Conservation (phyloP, 1,284 basidiomycete species). For the Ganoderma multipileum region DNA sequence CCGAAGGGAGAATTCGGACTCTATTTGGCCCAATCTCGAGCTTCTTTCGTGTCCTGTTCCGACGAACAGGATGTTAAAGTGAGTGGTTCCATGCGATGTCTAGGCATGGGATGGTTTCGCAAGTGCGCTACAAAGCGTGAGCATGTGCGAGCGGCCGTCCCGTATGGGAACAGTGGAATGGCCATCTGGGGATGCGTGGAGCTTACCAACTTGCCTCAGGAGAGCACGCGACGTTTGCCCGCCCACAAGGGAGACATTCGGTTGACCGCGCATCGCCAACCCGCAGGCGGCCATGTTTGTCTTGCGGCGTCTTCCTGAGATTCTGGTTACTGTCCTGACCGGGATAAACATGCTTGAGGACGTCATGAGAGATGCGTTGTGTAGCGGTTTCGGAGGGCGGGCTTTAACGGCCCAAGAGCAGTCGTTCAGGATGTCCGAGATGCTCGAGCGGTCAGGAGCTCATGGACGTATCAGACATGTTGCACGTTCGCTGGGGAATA, state of each 20-base stretch:
- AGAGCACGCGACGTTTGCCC: too few relatives aligned
- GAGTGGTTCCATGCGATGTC: not conserved
- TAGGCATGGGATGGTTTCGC: not conserved
- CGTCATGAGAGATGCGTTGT: not conserved
- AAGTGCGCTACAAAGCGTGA: too few relatives aligned
- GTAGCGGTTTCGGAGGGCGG: not conserved
- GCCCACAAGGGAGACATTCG: too few relatives aligned
- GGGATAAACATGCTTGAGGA: not conserved
- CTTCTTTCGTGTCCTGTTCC: not conserved
- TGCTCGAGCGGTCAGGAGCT: not conserved
- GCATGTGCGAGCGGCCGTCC: too few relatives aligned
- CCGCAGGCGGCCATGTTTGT: too few relatives aligned
- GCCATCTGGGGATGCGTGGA: not conserved
- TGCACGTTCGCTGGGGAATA: not conserved
- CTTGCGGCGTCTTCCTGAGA: too few relatives aligned
- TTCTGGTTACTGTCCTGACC: too few relatives aligned
- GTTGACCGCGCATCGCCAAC: too few relatives aligned
- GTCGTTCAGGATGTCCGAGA: not conserved
- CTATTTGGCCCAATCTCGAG: not conserved
- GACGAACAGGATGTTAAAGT: not conserved
- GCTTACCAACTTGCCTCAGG: too few relatives aligned
- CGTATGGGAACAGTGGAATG: too few relatives aligned
- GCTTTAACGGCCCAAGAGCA: not conserved
- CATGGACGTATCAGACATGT: not conserved
- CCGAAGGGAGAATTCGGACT: too few relatives aligned